These are phyloP conservation scores for Anthracocystis panici-leucophaei DNA, from an alignment of 1,284 basidiomycete species.

Conservation along the genomic window DNA sequence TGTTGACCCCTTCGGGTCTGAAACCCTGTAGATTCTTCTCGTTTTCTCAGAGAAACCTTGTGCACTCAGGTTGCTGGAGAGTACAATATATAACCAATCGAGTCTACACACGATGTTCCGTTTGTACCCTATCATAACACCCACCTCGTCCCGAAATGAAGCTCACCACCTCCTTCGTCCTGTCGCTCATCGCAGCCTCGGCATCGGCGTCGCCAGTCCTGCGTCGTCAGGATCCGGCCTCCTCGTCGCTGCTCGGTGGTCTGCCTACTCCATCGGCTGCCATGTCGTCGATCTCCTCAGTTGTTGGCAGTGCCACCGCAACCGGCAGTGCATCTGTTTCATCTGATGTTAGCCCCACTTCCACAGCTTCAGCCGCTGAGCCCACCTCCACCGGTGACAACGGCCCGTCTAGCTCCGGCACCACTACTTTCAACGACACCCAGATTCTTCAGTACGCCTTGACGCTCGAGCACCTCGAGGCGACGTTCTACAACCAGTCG, in stretches of 20 bases:
- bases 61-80: not conserved
- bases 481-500: slow-evolving; percentile 53
- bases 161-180: slow-evolving; percentile 35
- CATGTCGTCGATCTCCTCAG: not conserved
- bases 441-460: slow-evolving; percentile 58
- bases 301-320: not conserved
- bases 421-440: slow-evolving; percentile 44
- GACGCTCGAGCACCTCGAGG: slow-evolving; percentile 62
- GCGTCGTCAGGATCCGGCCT: slow-evolving; percentile 15
- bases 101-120: not conserved
- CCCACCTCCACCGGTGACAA: not conserved
- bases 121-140: not conserved
- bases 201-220: slow-evolving; percentile 31
- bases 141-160: slow-evolving; percentile 25
- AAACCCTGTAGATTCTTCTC: slow-evolving; percentile 15
- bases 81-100: slow-evolving; percentile 31
- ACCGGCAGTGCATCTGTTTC: not conserved
- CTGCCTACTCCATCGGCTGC: slow-evolving; percentile 15
- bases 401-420: slow-evolving; percentile 4
- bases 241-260: not conserved
- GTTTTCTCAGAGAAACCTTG: not conserved
- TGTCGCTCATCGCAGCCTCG: slow-evolving; percentile 33
- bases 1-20: slow-evolving; percentile 9
- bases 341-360: not conserved
- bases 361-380: not conserved